phyloP scores from a whole-genome alignment of 108 stramenopile genomes.

The Cylindrotheca fusiformis region DNA sequence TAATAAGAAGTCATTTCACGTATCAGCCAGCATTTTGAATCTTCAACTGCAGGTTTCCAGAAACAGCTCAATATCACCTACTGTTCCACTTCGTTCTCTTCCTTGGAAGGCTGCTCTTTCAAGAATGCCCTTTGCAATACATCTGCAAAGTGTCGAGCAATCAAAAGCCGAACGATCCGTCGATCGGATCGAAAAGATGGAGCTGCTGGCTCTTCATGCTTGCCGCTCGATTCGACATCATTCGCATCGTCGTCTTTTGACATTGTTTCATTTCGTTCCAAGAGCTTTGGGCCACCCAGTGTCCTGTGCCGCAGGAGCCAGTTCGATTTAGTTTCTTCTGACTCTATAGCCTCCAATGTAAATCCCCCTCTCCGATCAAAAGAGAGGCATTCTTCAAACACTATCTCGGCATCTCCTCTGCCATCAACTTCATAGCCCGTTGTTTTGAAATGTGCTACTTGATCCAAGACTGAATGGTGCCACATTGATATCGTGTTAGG shows the following conservation, averaged over 20 bases:
- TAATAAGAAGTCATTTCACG: too few species aligned
- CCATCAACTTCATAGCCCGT: slow-evolving; percentile 77
- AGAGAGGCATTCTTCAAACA: slow-evolving; percentile 54
- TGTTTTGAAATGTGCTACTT: slow-evolving; percentile 65
- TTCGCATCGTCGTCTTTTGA: slow-evolving; percentile 26
- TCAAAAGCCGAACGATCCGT: slow-evolving; percentile 74
- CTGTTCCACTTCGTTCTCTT: too few species aligned
- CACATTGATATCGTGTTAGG: neutral
- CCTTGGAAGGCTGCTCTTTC: slow-evolving; percentile 19
- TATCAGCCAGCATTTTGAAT: too few species aligned
- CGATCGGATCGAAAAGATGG: slow-evolving; percentile 77
- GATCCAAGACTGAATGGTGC: neutral
- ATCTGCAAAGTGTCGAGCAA: slow-evolving; percentile 85
- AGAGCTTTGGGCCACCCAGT: slow-evolving; percentile 72
- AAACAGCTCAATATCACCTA: too few species aligned
- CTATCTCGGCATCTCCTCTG: slow-evolving; percentile 49
- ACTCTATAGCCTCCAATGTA: slow-evolving; percentile 32
- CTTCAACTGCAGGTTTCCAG: too few species aligned
- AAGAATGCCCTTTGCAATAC: slow-evolving; percentile 38
- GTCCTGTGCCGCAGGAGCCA: slow-evolving; percentile 33
- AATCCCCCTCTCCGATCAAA: slow-evolving; percentile 78
- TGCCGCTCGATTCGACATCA: slow-evolving; percentile 30
- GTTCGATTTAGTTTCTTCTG: slow-evolving; percentile 22
- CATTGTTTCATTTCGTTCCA: slow-evolving; percentile 46
- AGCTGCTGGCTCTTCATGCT: slow-evolving; percentile 16